phyloP scores from a whole-genome alignment of 2,329 filamentous ascomycete genomes.

The Colletotrichum sp. region DNA sequence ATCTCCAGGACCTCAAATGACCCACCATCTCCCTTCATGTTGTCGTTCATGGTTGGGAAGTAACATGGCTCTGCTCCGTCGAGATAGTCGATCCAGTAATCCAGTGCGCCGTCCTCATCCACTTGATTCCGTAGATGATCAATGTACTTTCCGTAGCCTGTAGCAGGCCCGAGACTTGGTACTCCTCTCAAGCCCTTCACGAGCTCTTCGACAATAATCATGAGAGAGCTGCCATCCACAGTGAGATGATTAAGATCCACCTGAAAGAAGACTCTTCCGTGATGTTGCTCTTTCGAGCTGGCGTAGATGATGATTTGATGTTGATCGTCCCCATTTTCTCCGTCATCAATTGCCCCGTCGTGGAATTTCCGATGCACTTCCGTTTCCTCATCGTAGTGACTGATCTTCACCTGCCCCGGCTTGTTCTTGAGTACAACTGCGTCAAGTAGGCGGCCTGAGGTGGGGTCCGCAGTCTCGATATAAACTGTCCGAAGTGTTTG shows the following conservation, averaged over 20 bases:
- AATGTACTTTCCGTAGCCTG: slow-evolving; percentile 24
- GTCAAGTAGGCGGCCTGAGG: neutral
- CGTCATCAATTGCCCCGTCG: neutral
- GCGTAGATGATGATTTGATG: neutral
- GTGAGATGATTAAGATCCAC: slow-evolving; percentile 12
- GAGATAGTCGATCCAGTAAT: slow-evolving; percentile 27
- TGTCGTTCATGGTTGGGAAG: slow-evolving; percentile 22
- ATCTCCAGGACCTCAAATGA: slow-evolving; percentile 2
- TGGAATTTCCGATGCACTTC: neutral
- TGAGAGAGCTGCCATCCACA: slow-evolving; percentile 9
- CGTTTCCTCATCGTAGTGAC: slow-evolving; percentile 1
- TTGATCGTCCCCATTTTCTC: neutral
- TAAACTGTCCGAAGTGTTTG: slow-evolving; percentile 17
- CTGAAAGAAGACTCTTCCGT: neutral
- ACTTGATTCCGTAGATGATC: slow-evolving; percentile 16
- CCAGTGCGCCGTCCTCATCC: slow-evolving; percentile 12
- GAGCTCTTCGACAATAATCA: slow-evolving; percentile 3
- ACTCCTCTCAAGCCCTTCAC: neutral
- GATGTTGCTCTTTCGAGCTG: neutral
- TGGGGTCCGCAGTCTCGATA: neutral
- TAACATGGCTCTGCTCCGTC: slow-evolving; percentile 23
- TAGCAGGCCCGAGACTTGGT: neutral
- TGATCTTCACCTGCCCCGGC: neutral
- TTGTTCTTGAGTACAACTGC: slow-evolving; percentile 13
- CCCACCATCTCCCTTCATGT: neutral